Evolutionary conservation across 192 early-diverging fungal species (phyloP).

Genomic region (Ambispora gerdemannii): DNA sequence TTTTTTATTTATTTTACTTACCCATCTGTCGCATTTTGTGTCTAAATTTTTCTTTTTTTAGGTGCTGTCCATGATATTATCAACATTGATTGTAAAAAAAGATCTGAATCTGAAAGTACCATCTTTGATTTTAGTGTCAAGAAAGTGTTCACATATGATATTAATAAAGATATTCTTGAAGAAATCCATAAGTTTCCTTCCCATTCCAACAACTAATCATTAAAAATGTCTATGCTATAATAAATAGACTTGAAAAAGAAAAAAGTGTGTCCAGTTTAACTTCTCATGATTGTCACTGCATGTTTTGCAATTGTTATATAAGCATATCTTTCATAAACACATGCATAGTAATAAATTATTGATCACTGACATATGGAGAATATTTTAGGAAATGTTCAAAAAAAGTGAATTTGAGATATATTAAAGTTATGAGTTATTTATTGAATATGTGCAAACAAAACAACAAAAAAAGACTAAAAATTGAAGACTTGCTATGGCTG

Average conservation of each 20-base stretch:
- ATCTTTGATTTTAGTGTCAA: not conserved
- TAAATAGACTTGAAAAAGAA: constrained; percentile 2
- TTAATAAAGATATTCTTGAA: not conserved
- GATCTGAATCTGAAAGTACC: not conserved
- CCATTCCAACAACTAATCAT: constrained; percentile 12
- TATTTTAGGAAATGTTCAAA: constrained; percentile 24
- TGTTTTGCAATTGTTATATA: constrained; percentile 1
- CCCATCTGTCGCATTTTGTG: too few species aligned
- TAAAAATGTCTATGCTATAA: constrained; percentile 6
- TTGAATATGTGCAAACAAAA: not conserved
- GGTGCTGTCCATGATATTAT: constrained; percentile 12
- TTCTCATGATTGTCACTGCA: not conserved
- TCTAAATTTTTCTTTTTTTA: too few species aligned
- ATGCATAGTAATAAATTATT: constrained; percentile 22
- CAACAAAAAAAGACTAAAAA: constrained; percentile 7
- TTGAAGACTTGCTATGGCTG: constrained; percentile 1
- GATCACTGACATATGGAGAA: constrained; percentile 6
- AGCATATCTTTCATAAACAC: constrained; percentile 12
- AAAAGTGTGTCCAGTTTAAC: not conserved
- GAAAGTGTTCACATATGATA: too few species aligned
- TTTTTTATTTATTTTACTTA: too few species aligned
- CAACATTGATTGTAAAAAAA: not conserved
- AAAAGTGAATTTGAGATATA: constrained; percentile 28
- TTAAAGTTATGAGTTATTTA: not conserved
- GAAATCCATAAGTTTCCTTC: constrained; percentile 18